A percentile compares a stretch with the other conserved stretches of the same genome.
Evolutionary conservation across 2,329 filamentous ascomycete genomes (phyloP).

Genomic region (Claviceps maximensis): DNA sequence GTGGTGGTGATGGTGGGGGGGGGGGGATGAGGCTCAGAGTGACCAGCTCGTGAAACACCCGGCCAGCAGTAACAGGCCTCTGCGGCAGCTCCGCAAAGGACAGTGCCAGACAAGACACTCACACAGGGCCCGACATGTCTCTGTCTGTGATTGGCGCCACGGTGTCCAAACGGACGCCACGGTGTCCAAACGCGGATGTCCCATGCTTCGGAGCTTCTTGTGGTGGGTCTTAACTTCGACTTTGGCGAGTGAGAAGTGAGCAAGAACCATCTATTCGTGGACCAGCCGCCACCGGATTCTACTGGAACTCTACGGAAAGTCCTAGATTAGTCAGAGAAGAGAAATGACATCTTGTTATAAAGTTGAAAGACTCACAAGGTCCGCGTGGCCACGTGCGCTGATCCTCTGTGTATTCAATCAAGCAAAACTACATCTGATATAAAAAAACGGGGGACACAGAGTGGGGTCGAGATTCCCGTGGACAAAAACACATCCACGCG

Average conservation of each 20-base stretch:
- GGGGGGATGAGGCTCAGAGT: not conserved
- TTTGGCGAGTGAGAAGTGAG: not conserved
- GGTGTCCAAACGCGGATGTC: constrained; percentile 1
- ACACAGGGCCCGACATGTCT: constrained; percentile 3
- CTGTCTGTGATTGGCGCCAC: constrained; percentile 8
- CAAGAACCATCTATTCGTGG: not conserved
- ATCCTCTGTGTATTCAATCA: too few relatives aligned
- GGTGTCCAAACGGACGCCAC: constrained; percentile 6
- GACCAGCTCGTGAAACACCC: too few relatives aligned
- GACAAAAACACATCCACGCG: not conserved
- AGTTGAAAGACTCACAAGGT: too few relatives aligned
- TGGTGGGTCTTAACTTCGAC: not conserved
- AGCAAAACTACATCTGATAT: too few relatives aligned
- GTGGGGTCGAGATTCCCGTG: too few relatives aligned
- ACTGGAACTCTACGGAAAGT: not conserved
- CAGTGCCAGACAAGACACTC: not conserved
- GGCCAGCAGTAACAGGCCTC: too few relatives aligned
- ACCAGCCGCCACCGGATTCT: not conserved
- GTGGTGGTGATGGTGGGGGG: too few relatives aligned
- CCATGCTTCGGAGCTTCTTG: not conserved
- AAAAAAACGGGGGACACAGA: too few relatives aligned
- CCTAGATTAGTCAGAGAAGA: not conserved
- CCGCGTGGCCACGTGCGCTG: too few relatives aligned
- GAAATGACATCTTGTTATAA: not conserved
- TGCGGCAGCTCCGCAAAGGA: constrained; percentile 1